These are phyloP conservation scores for Linum usitatissimum DNA, from an alignment of 345 rosid genomes.

Conservation along the genomic window DNA sequence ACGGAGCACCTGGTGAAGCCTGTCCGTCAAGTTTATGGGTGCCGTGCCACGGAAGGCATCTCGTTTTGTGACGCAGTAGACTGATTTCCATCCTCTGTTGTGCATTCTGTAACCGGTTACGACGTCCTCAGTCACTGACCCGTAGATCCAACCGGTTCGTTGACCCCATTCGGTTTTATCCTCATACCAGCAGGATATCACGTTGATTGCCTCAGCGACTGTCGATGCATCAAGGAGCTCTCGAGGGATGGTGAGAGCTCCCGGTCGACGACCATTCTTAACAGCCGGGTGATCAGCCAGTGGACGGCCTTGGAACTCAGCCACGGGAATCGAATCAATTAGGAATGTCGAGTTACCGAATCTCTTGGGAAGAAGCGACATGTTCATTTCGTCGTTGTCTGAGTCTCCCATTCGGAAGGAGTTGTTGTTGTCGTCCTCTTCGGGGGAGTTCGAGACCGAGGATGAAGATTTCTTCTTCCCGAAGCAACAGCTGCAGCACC, in stretches of 20 bases:
- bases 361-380: slow-evolving; percentile 57
- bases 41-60: slow-evolving; percentile 97
- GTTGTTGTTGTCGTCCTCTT: slow-evolving; percentile 48
- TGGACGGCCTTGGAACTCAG: slow-evolving; percentile 97
- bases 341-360: slow-evolving; percentile 84
- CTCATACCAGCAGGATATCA: slow-evolving; percentile 97
- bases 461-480: slow-evolving; percentile 38
- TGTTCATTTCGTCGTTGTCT: slow-evolving; percentile 76
- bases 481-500: slow-evolving; percentile 70
- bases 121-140: slow-evolving; percentile 97
- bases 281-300: slow-evolving; percentile 92
- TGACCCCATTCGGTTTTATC: slow-evolving; percentile 99
- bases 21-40: slow-evolving; percentile 88
- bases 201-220: slow-evolving; percentile 94
- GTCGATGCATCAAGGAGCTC: slow-evolving; percentile 91
- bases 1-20: slow-evolving; percentile 95
- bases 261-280: slow-evolving; percentile 87
- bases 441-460: slow-evolving; percentile 30
- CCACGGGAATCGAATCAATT: slow-evolving; percentile 86
- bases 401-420: slow-evolving; percentile 83
- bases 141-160: slow-evolving; percentile 93
- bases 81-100: slow-evolving; percentile 97
- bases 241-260: slow-evolving; percentile 82
- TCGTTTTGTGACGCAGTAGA: slow-evolving; percentile 91
- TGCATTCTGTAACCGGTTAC: slow-evolving; percentile 98